Evolutionary conservation across 345 rosid species (phyloP).

Genomic region (rapeseed (Brassica napus)): DNA sequence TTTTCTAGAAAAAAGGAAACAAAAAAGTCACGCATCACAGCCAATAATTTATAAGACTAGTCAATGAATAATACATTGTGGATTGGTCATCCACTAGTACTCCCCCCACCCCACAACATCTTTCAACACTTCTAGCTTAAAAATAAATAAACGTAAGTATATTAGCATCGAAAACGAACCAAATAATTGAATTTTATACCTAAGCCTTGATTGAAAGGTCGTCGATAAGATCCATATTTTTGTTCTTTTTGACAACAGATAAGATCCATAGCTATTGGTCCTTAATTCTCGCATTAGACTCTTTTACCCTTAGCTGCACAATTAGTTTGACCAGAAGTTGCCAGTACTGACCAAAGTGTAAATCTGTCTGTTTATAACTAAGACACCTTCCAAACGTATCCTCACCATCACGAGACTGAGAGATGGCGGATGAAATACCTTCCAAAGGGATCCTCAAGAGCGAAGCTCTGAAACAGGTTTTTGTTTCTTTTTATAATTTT

Average conservation of each 20-base stretch:
- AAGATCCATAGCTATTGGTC: neutral
- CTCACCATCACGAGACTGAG: neutral
- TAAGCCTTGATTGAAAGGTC: constrained; percentile 4
- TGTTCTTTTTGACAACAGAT: neutral
- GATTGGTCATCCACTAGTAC: neutral
- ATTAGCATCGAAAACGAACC: neutral
- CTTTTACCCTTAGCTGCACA: neutral
- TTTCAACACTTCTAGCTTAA: neutral
- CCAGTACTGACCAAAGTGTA: constrained; percentile 21
- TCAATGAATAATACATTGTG: neutral
- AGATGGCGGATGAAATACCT: constrained; percentile 30
- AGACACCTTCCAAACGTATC: neutral
- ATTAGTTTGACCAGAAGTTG: constrained; percentile 5
- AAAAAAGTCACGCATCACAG: neutral
- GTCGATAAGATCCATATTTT: constrained; percentile 12
- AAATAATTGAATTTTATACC: neutral
- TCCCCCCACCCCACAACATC: neutral
- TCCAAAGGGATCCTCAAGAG: constrained; percentile 36
- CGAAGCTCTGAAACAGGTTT: constrained; percentile 24
- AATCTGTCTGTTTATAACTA: constrained; percentile 8
- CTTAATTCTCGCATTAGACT: neutral
- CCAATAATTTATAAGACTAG: neutral
- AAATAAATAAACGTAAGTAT: neutral
- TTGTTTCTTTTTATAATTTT: neutral
- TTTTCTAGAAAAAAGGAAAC: neutral